phyloP scores from a whole-genome alignment of 495 filamentous ascomycete genomes.

The Penicillium lagena region DNA sequence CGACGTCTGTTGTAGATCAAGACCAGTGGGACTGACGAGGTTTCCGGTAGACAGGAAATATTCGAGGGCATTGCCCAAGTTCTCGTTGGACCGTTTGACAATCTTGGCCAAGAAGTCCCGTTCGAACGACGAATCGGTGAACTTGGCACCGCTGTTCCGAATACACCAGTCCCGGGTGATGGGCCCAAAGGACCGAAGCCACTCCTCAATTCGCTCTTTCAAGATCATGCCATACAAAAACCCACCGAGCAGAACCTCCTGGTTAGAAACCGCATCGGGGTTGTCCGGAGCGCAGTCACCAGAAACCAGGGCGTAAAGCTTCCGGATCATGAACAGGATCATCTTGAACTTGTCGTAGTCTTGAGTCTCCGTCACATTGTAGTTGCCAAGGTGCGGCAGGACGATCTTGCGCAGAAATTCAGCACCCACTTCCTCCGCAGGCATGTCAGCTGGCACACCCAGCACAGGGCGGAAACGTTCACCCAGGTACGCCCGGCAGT shows the following conservation, averaged over 20 bases:
- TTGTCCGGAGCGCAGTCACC: conserved; percentile 92
- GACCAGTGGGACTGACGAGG: conserved; percentile 77
- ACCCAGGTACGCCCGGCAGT: conserved; percentile 78
- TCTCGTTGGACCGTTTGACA: conserved; percentile 75
- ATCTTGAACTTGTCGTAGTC: conserved; percentile 90
- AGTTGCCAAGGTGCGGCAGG: conserved; percentile 78
- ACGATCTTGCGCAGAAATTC: conserved; percentile 89
- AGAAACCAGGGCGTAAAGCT: conserved; percentile 85
- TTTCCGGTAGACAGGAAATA: conserved; percentile 98
- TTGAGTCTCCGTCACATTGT: conserved; percentile 72
- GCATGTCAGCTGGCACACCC: conserved; percentile 69
- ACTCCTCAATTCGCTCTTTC: conserved; percentile 90
- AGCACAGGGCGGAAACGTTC: conserved; percentile 84
- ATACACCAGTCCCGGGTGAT: conserved; percentile 63
- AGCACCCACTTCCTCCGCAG: conserved; percentile 78
- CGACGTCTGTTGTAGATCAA: conserved; percentile 89
- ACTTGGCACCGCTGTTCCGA: conserved; percentile 53
- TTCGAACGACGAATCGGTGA: conserved; percentile 63
- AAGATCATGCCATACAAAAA: conserved; percentile 92
- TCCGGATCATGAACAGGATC: conserved; percentile 92
- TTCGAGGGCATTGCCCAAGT: conserved; percentile 76
- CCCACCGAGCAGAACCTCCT: conserved; percentile 87
- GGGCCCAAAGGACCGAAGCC: conserved; percentile 59
- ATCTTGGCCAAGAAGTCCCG: conserved; percentile 75
- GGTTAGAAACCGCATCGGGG: conserved; percentile 90